These are phyloP conservation scores for Aspergillaceae sp. DNA, from an alignment of 2,329 filamentous ascomycete species.

Conservation along the genomic window DNA sequence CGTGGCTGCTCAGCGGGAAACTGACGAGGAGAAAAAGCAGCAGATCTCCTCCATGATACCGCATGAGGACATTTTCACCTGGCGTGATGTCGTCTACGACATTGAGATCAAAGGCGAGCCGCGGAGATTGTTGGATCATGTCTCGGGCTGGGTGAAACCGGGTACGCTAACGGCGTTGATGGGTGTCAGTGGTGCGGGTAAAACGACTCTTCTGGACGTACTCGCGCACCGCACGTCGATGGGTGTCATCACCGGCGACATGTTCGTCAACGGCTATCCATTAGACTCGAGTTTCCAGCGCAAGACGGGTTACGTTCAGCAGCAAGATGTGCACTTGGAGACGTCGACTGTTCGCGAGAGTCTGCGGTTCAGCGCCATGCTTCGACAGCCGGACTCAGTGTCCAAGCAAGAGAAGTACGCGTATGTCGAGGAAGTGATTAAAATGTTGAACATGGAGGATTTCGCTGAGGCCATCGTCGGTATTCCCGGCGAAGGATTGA, in stretches of 20 bases:
- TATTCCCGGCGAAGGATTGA: constrained; percentile 67
- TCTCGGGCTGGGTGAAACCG: constrained; percentile 88
- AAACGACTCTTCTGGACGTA: constrained; percentile 80
- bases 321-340: constrained; percentile 78
- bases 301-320: constrained; percentile 53
- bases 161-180: constrained; percentile 82
- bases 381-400: constrained; percentile 70
- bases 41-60: constrained; percentile 36
- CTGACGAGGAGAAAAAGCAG: background rate
- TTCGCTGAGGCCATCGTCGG: constrained; percentile 85
- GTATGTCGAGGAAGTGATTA: constrained; percentile 82
- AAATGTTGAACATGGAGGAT: constrained; percentile 76
- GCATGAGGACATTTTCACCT: constrained; percentile 70
- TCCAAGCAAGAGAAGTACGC: constrained; percentile 65
- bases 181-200: constrained; percentile 82
- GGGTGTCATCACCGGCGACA: constrained; percentile 78
- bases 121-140: constrained; percentile 68
- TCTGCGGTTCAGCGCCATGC: constrained; percentile 71
- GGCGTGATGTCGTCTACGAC: constrained; percentile 70
- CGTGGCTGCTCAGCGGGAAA: constrained; percentile 2
- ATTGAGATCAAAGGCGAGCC: constrained; percentile 66
- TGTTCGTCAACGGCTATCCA: constrained; percentile 64
- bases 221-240: constrained; percentile 75
- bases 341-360: constrained; percentile 83
- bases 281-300: constrained; percentile 46